Percentiles rank a stretch among this genome's conserved stretches.
Evolutionary conservation across 2,329 filamentous ascomycete genomes (phyloP).

Genomic region (Calonectria naviculata): DNA sequence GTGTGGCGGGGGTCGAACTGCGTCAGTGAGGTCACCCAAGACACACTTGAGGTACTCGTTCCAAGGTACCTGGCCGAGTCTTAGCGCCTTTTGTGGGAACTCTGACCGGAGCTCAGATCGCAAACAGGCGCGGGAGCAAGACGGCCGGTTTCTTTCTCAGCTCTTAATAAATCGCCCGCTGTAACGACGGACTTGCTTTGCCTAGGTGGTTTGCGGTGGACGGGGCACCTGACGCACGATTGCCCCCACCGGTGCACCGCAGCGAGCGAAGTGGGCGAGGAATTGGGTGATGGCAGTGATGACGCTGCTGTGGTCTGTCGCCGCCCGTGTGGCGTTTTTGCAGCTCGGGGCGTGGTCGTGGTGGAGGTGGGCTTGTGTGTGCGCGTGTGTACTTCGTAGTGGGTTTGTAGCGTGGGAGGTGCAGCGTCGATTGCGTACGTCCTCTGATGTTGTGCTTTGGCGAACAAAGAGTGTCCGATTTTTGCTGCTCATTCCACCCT

Average conservation of each 20-base stretch:
- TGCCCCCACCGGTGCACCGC: neutral
- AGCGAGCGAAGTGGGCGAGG: neutral
- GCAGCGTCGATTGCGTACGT: constrained; percentile 5
- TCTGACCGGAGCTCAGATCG: constrained; percentile 21
- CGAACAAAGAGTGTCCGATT: constrained; percentile 32
- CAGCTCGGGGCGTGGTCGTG: constrained; percentile 1
- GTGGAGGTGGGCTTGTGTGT: neutral
- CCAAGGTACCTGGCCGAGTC: constrained; percentile 28
- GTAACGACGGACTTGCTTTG: neutral
- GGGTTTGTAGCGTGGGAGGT: neutral
- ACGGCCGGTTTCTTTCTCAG: constrained; percentile 19
- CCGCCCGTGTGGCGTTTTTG: neutral
- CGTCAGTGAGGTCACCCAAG: constrained; percentile 37
- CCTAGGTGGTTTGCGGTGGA: neutral
- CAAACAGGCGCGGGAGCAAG: constrained; percentile 31
- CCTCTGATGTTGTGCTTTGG: constrained; percentile 20
- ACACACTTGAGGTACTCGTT: constrained; percentile 25
- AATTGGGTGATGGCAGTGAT: neutral
- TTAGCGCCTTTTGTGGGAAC: constrained; percentile 21
- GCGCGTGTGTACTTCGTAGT: constrained; percentile 5
- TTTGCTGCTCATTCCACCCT: constrained; percentile 35
- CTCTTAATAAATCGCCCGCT: neutral
- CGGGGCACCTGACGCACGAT: neutral
- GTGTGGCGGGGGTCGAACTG: constrained; percentile 21
- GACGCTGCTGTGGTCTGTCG: neutral